Evolutionary conservation across 768 basidiomycete genomes (phyloP).

Genomic region (Termitomyces sp.): DNA sequence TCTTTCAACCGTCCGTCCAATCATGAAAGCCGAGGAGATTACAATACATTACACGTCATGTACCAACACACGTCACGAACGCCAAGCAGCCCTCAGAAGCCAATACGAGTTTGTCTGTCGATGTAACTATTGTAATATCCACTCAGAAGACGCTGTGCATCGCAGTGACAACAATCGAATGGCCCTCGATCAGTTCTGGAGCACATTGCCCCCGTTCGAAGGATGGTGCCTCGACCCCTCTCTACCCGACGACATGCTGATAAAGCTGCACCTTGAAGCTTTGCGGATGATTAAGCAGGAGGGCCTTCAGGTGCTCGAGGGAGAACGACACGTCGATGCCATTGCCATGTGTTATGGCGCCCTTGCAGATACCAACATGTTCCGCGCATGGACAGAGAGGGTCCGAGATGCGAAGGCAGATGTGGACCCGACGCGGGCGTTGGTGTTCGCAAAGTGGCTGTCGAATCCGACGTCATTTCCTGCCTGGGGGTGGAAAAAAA

Average conservation of each 20-base stretch:
- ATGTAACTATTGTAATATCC: conserved; percentile 22
- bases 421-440: conserved; percentile 14
- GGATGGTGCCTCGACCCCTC: conserved; percentile 25
- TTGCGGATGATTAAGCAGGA: conserved; percentile 25
- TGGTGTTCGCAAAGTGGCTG: conserved; percentile 28
- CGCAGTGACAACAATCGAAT: conserved; percentile 24
- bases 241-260: conserved; percentile 21
- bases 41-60: conserved; percentile 28
- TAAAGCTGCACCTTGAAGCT: conserved; percentile 25
- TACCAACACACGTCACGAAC: conserved; percentile 15
- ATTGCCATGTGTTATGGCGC: conserved; percentile 38
- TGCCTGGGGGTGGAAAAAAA: conserved; percentile 29
- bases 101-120: conserved; percentile 27
- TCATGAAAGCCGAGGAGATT: conserved; percentile 29
- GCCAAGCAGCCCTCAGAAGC: conserved; percentile 15
- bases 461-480: conserved; percentile 29
- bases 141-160: conserved; percentile 7
- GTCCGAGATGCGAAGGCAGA: conserved; percentile 21
- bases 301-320: conserved; percentile 25
- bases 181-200: conserved; percentile 23
- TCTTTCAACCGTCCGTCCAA: conserved; percentile 28
- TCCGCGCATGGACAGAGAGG: conserved; percentile 25
- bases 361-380: conserved; percentile 27
- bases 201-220: conserved; percentile 23
- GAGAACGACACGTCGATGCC: conserved; percentile 26